Conservation (phyloP, 208 protist genomes). For the Leishmania guyanensis region DNA sequence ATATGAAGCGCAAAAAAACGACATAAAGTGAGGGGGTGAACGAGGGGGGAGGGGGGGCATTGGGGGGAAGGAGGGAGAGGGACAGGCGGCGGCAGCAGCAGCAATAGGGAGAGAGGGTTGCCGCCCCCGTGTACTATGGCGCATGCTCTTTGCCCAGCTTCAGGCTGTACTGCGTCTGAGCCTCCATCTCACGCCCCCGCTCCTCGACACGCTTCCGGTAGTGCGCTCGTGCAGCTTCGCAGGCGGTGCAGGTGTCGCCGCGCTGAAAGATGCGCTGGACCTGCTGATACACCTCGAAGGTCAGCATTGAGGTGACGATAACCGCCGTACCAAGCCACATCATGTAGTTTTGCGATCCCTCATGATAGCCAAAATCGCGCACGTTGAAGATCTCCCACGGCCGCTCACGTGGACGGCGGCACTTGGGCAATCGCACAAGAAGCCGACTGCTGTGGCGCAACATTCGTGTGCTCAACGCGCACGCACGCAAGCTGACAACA, state of each 20-base stretch:
- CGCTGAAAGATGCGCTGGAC: slow-evolving; percentile 55
- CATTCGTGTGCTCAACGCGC: slow-evolving; percentile 28
- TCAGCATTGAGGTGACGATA: slow-evolving; percentile 38
- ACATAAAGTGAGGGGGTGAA: background rate
- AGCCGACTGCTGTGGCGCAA: slow-evolving; percentile 37
- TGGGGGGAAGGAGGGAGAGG: background rate
- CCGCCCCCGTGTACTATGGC: background rate
- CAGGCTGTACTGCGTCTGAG: slow-evolving; percentile 13
- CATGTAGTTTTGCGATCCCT: slow-evolving; percentile 86
- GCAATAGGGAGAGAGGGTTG: background rate
- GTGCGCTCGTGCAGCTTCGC: slow-evolving; percentile 80
- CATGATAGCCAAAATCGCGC: slow-evolving; percentile 84
- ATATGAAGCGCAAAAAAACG: background rate
- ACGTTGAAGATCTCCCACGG: slow-evolving; percentile 91
- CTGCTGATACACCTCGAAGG: slow-evolving; percentile 80
- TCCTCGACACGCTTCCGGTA: slow-evolving; percentile 71
- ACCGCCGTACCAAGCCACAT: slow-evolving; percentile 75
- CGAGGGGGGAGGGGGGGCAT: background rate
- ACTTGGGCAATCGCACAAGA: slow-evolving; percentile 75
- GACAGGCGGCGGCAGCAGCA: background rate
- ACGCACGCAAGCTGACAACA: slow-evolving; percentile 5
- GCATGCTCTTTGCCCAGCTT: slow-evolving; percentile 1
- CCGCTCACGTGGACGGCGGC: slow-evolving; percentile 81
- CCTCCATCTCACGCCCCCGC: slow-evolving; percentile 59
- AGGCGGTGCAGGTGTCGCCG: slow-evolving; percentile 85